These are phyloP conservation scores for Tricholoma sp. DNA, from an alignment of 768 basidiomycete genomes.

Conservation along the genomic window DNA sequence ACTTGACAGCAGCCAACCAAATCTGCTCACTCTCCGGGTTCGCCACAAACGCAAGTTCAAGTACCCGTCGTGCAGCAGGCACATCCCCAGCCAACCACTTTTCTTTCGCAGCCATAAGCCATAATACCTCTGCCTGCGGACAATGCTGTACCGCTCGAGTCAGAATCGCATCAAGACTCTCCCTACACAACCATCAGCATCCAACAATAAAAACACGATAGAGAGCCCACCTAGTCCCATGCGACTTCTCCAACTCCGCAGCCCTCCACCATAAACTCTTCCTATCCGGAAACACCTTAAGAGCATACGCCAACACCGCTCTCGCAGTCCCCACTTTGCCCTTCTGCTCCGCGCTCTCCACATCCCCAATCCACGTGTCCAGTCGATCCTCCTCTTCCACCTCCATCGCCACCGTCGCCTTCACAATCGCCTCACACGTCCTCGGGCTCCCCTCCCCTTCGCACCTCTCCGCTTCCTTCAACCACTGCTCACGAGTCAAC, in stretches of 20 bases:
- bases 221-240: conserved; percentile 66
- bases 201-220: neutral
- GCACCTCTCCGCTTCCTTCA: conserved; percentile 91
- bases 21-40: conserved; percentile 97
- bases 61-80: conserved; percentile 81
- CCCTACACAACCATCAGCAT: conserved; percentile 34
- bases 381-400: conserved; percentile 91
- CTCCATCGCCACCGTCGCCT: conserved; percentile 90
- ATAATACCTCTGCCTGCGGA: conserved; percentile 92
- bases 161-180: conserved; percentile 78
- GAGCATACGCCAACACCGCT: conserved; percentile 85
- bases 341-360: conserved; percentile 70
- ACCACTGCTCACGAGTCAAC: conserved; percentile 89
- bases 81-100: conserved; percentile 91
- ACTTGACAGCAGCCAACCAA: conserved; percentile 95
- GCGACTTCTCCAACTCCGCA: conserved; percentile 88
- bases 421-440: conserved; percentile 93
- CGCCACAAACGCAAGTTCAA: conserved; percentile 86
- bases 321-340: conserved; percentile 79
- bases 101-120: conserved; percentile 99
- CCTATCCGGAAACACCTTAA: conserved; percentile 86
- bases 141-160: conserved; percentile 82
- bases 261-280: conserved; percentile 86
- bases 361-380: conserved; percentile 89
- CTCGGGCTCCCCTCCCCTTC: conserved; percentile 79